Conservation (phyloP, 345 rosid species). For the Nasturtium officinale region DNA sequence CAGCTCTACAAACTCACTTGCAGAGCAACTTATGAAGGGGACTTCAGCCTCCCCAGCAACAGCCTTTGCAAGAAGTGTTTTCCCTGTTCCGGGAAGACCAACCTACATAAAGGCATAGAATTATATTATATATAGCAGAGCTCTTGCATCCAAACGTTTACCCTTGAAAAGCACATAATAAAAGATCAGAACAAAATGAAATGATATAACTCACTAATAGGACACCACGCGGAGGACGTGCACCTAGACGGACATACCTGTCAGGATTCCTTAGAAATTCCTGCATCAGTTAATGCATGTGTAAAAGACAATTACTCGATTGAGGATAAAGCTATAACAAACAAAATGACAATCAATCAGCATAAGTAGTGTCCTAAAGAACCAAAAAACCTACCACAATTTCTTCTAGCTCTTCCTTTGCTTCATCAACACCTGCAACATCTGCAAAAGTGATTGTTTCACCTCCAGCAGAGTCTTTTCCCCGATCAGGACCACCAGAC, state of each 20-base stretch:
- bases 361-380: conserved; percentile 4
- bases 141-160: too few relatives aligned
- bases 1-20: conserved; percentile 94
- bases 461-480: conserved; percentile 70
- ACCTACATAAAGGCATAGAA: conserved; percentile 53
- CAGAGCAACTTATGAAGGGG: conserved; percentile 92
- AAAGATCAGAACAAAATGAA: background rate
- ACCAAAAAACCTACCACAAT: conserved; percentile 67
- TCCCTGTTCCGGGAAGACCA: conserved; percentile 98
- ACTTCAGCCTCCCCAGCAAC: conserved; percentile 98
- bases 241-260: conserved; percentile 76
- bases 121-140: background rate
- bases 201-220: conserved; percentile 68
- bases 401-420: conserved; percentile 98
- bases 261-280: conserved; percentile 97
- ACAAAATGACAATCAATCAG: background rate
- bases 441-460: conserved; percentile 89
- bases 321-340: conserved; percentile 25
- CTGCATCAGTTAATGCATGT: conserved; percentile 52
- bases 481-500: conserved; percentile 63
- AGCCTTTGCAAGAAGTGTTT: conserved; percentile 90
- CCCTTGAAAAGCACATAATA: background rate
- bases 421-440: conserved; percentile 97
- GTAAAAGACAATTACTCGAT: too few relatives aligned
- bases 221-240: conserved; percentile 98